phyloP scores from a whole-genome alignment of 257 asterid species.

The Eustoma russellianum region DNA sequence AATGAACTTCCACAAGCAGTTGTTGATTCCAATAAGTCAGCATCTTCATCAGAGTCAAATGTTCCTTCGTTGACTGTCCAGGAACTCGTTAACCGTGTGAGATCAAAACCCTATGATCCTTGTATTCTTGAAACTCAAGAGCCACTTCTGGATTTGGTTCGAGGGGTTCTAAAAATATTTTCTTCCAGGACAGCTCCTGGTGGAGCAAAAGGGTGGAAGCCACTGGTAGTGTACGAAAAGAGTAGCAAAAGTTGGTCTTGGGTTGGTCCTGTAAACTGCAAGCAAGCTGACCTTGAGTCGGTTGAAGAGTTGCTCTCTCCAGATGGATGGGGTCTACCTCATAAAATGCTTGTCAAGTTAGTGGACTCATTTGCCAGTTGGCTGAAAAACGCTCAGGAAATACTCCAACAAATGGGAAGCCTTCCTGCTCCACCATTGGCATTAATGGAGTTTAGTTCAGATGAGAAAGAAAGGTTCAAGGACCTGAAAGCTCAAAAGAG shows the following conservation, averaged over 20 bases:
- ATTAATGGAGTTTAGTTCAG: constrained; percentile 62
- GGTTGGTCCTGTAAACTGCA: constrained; percentile 66
- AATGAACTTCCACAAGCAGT: constrained; percentile 31
- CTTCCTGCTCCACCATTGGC: constrained; percentile 85
- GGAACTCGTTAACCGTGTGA: constrained; percentile 79
- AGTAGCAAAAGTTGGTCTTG: constrained; percentile 83
- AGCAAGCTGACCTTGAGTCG: constrained; percentile 42
- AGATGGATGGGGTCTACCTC: constrained; percentile 93
- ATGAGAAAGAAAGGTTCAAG: constrained; percentile 95
- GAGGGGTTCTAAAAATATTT: constrained; percentile 90
- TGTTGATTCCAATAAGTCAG: constrained; percentile 28
- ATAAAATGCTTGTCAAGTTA: constrained; percentile 89
- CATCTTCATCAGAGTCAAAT: constrained; percentile 37
- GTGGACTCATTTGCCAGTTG: constrained; percentile 95
- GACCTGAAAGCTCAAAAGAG: constrained; percentile 98
- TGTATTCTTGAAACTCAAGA: constrained; percentile 94
- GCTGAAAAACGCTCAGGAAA: constrained; percentile 97
- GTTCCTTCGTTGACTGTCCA: constrained; percentile 65
- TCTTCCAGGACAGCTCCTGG: constrained; percentile 90
- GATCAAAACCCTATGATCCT: constrained; percentile 90
- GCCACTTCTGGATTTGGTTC: constrained; percentile 91
- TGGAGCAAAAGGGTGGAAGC: constrained; percentile 99
- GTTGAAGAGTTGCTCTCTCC: constrained; percentile 85
- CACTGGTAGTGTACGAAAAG: constrained; percentile 77
- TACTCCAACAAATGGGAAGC: constrained; percentile 93